Evolutionary conservation across 768 basidiomycete genomes (phyloP).

Genomic region (Tulasnella sp.): DNA sequence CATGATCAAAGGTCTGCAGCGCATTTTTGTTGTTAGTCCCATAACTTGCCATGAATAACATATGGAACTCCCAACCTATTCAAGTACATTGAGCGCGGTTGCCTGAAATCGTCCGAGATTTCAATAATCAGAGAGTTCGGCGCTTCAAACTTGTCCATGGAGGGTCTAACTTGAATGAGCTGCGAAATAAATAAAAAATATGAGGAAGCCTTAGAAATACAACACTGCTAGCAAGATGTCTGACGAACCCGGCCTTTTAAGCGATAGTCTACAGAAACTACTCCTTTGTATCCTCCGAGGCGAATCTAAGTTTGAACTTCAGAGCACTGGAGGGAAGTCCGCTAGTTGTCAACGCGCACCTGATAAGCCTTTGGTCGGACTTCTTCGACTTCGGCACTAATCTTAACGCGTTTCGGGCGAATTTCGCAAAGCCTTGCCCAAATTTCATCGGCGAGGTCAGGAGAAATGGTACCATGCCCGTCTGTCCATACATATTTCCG

Average conservation of each 20-base stretch:
- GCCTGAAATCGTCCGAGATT: constrained; percentile 61
- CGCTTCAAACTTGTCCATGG: constrained; percentile 73
- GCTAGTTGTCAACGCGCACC: neutral
- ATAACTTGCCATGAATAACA: neutral
- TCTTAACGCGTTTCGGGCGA: constrained; percentile 5
- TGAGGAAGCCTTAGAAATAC: neutral
- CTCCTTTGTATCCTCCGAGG: constrained; percentile 79
- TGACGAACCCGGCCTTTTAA: constrained; percentile 39
- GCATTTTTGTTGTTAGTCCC: neutral
- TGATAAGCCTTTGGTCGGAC: constrained; percentile 48
- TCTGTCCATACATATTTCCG: constrained; percentile 55
- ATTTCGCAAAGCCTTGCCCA: constrained; percentile 44
- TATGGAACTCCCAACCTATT: constrained; percentile 53
- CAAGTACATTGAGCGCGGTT: constrained; percentile 60
- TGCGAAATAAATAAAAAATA: too few relatives aligned
- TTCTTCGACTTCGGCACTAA: constrained; percentile 34
- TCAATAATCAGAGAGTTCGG: constrained; percentile 54
- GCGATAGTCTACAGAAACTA: constrained; percentile 60
- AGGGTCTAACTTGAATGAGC: constrained; percentile 63
- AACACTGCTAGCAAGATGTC: neutral
- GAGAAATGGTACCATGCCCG: constrained; percentile 75
- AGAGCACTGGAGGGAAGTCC: neutral
- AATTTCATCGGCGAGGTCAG: constrained; percentile 53
- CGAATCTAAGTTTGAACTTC: constrained; percentile 48
- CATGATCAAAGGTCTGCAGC: constrained; percentile 64